Evolutionary conservation across 305 asterid genomes (phyloP), one percentile per base, ranked within the genome.

Genomic region (Solanum aculeatissimum): DNA sequence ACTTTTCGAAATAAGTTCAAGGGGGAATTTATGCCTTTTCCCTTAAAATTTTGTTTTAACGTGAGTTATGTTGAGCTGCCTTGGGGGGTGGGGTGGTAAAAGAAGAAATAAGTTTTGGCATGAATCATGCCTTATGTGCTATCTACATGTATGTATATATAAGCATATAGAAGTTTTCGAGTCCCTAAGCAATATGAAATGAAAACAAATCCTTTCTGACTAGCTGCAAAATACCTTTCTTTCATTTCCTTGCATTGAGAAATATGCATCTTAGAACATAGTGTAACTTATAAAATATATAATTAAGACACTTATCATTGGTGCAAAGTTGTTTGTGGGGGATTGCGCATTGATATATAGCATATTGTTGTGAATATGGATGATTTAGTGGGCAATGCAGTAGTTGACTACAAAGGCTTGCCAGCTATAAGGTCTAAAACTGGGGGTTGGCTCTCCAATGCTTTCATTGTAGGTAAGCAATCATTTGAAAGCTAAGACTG

Each of bases 401-500:
- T 84, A n/a, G 87, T 86, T n/a, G 87, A 86, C 84, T 86, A 84
- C 87, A 86, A 77, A 23, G 90, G 89, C 18, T 77, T 66, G 63
- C 89, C 86, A 32, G 90, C 90, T 66, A 42, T 81, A 25, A 88
- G 85, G 63, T 86, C 89, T 45, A 62, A 85, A 8, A 88, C 89
- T 32, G 90, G 90, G 53, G 91, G 89, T 82, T 86, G 87, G 89
- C 35, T 86, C 38, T 84, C 90, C 25, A 88, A 88, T 57, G 85
- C 89, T 45, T 83, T 86, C 42, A 88, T 86, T 53, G 60, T 86
- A 11, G 86, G 90, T 88, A 80, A 38, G 68, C 45, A 66, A 32
- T 35, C 23, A 25, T 27, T 27, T 63, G n/a, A 23, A 60, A 60
- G 68, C 21, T 11, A 21, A 60, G 32, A 60, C 35, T 60, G 10